Base-by-base conservation (phyloP, 1,284 basidiomycete species). In the Blastosporella zonata region DNA sequence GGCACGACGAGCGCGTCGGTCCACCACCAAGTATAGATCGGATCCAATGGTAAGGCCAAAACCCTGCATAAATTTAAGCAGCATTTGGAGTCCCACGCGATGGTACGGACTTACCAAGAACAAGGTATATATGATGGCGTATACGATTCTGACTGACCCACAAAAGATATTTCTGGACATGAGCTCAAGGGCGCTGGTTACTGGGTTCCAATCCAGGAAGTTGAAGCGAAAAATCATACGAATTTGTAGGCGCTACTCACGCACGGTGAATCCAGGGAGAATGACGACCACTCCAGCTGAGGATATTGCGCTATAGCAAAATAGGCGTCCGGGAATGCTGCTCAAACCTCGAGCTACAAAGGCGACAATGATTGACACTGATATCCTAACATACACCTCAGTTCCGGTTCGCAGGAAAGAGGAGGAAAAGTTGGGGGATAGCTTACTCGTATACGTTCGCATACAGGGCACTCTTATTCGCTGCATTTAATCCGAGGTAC, bases 391-490 rank as follows among this genome's bases (percentile, higher is more conserved):
- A 36, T 27, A 43, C 40, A 23, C 8, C 20, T 20, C 36, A 50
- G 33, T 40, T 46, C 9, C 7, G 29, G 6, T 13, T 31, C 29
- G 13, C 13, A n/a, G 46, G 23, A n/a, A 17, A n/a, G 9, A 23
- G 29, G 17, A 28, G 8, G 29, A 34, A 15, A 31, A n/a, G 33
- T 25, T n/a, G n/a, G n/a, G n/a, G 28, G 36, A 21, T n/a, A 5
- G 74, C 87, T 66, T 62, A 91, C 90, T 93, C 91, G 59, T 92
- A 93, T 48, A 94, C 87, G 59, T 91, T 93, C 5, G 88, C 88
- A 65, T 92, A 93, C 68, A 90, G 83, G 1, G 87, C 75, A 58
- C 85, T 90, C 65, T 87, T 90, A 50, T 82, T 77, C 6, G 90
- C 89, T 3, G 85, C 81, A 58, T 81, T 83, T 42, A 92, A 69